Evolutionary conservation across 805 yeast species (phyloP).

Genomic region (Sugiyamaella boreocaroliniensis): DNA sequence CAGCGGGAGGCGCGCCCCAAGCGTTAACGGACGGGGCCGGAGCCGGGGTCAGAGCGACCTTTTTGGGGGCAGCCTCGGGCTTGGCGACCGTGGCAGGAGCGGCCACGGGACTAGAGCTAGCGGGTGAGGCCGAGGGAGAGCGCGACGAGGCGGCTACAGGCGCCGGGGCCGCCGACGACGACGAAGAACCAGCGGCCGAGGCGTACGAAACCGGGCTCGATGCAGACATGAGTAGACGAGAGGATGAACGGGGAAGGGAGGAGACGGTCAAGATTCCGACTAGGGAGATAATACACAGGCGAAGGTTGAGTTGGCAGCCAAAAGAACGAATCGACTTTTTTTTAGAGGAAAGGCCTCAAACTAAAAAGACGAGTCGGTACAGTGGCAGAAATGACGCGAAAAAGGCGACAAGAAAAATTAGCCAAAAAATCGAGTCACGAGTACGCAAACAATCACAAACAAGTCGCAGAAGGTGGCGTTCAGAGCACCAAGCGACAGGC

Average conservation of each 20-base stretch:
- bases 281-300: too few species aligned
- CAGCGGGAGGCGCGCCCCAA: conserved; percentile 35
- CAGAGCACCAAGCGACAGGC: too few species aligned
- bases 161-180: neutral
- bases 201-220: conserved; percentile 23
- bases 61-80: conserved; percentile 24
- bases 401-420: too few species aligned
- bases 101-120: conserved; percentile 7
- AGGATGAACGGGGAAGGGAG: neutral
- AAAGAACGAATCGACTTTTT: too few species aligned
- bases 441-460: too few species aligned
- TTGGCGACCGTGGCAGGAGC: conserved; percentile 24
- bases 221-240: conserved; percentile 9
- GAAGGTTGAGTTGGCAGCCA: too few species aligned
- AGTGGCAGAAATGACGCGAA: too few species aligned
- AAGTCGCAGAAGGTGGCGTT: too few species aligned
- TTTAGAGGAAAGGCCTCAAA: too few species aligned
- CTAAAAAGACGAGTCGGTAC: too few species aligned
- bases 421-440: too few species aligned
- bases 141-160: conserved; percentile 1
- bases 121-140: neutral
- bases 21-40: conserved; percentile 57
- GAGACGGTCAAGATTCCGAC: too few species aligned
- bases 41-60: conserved; percentile 48
- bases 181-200: conserved; percentile 17